Conservation (phyloP, 1,284 basidiomycete species). For the Microbotryum violaceum region DNA sequence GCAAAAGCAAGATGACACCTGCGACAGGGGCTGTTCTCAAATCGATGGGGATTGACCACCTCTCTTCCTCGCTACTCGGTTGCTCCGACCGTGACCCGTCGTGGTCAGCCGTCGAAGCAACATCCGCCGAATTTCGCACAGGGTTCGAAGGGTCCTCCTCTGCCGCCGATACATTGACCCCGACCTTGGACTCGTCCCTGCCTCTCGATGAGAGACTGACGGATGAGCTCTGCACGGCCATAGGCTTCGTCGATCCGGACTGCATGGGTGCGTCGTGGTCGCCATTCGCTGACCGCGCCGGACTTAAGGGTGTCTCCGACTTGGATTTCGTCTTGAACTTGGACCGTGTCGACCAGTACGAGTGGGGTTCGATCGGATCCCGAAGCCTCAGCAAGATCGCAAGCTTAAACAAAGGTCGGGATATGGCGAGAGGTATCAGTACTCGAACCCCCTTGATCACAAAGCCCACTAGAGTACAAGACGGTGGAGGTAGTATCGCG, state of each 20-base stretch:
- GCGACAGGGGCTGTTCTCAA: slow-evolving; percentile 63
- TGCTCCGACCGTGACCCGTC: neutral
- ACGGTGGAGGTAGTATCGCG: neutral
- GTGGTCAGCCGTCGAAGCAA: slow-evolving; percentile 5
- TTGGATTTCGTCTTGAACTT: slow-evolving; percentile 9
- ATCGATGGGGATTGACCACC: slow-evolving; percentile 51
- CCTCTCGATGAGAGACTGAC: neutral
- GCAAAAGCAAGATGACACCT: slow-evolving; percentile 69
- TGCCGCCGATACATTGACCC: neutral
- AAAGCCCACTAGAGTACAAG: slow-evolving; percentile 47
- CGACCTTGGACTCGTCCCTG: slow-evolving; percentile 9
- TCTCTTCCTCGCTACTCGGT: slow-evolving; percentile 6
- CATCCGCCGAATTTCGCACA: slow-evolving; percentile 2
- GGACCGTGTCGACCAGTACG: slow-evolving; percentile 12
- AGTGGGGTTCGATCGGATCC: slow-evolving; percentile 26
- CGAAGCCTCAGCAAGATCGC: slow-evolving; percentile 34
- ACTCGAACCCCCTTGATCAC: slow-evolving; percentile 60
- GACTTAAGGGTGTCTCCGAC: neutral
- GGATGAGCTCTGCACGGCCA: neutral
- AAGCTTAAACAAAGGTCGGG: slow-evolving; percentile 10
- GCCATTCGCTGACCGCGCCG: neutral
- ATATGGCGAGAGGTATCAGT: slow-evolving; percentile 44
- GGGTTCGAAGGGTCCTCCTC: neutral
- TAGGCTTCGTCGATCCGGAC: neutral
- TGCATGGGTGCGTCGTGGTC: neutral